Evolutionary conservation across 768 basidiomycete species (phyloP).

Genomic region (Phaeolepiota aurea): DNA sequence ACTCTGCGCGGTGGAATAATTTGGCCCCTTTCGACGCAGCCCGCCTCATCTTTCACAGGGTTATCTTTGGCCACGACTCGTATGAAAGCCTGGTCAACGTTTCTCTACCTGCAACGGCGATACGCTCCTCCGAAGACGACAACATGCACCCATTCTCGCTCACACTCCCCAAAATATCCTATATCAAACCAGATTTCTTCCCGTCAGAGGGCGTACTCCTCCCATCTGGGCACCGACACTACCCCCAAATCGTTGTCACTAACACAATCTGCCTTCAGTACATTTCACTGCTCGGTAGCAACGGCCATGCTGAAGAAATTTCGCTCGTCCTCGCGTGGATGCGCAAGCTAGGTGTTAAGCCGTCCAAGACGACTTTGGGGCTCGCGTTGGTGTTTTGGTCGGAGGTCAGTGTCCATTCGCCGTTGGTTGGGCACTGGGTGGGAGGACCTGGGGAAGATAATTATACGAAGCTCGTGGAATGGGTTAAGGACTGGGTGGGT

Average conservation of each 20-base stretch:
- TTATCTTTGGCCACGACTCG: slow-evolving; percentile 44
- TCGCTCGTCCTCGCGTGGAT: slow-evolving; percentile 70
- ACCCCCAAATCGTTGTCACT: slow-evolving; percentile 30
- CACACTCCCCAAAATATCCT: neutral
- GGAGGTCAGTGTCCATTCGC: slow-evolving; percentile 57
- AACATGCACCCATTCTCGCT: slow-evolving; percentile 6
- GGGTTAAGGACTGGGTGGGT: slow-evolving; percentile 56
- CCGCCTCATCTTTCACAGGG: slow-evolving; percentile 43
- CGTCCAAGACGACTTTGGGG: slow-evolving; percentile 47
- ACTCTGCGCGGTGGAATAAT: slow-evolving; percentile 35
- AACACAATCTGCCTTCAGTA: slow-evolving; percentile 48
- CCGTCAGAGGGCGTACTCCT: slow-evolving; percentile 16
- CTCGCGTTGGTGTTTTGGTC: slow-evolving; percentile 62
- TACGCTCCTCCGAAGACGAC: slow-evolving; percentile 17
- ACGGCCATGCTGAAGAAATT: slow-evolving; percentile 46
- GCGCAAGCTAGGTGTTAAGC: slow-evolving; percentile 45
- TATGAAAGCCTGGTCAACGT: slow-evolving; percentile 17
- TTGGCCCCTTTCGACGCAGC: slow-evolving; percentile 39
- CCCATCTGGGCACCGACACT: slow-evolving; percentile 9
- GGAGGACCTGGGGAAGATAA: slow-evolving; percentile 25
- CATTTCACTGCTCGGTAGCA: slow-evolving; percentile 50
- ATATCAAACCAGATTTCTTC: slow-evolving; percentile 6
- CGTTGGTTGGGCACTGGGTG: slow-evolving; percentile 42
- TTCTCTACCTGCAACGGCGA: slow-evolving; percentile 26
- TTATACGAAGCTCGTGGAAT: slow-evolving; percentile 36